These are phyloP conservation scores for Apiospora pterosperma DNA, from an alignment of 2,329 filamentous ascomycete genomes.

Conservation along the genomic window DNA sequence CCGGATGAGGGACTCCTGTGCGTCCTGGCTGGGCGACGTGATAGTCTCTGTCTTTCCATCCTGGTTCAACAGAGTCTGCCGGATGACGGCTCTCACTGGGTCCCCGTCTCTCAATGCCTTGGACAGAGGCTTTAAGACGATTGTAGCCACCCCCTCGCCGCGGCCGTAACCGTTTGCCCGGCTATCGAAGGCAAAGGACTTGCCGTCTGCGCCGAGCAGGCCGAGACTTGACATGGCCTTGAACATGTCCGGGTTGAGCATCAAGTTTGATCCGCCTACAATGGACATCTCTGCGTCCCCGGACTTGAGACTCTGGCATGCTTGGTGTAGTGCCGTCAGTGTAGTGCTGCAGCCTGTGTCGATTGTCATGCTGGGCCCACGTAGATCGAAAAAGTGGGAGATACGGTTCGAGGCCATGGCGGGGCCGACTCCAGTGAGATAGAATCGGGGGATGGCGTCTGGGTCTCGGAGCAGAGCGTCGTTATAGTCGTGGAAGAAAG, in stretches of 20 bases:
- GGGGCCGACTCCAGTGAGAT: neutral
- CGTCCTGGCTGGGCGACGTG: constrained; percentile 12
- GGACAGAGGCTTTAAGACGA: constrained; percentile 46
- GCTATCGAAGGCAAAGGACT: no score
- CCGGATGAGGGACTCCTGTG: constrained; percentile 23
- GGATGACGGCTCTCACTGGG: constrained; percentile 29
- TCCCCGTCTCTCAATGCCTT: constrained; percentile 37
- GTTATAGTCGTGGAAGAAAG: constrained; percentile 10
- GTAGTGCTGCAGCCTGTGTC: neutral
- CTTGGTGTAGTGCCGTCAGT: neutral
- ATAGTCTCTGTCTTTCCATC: constrained; percentile 13
- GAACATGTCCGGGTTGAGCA: neutral
- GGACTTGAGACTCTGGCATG: neutral
- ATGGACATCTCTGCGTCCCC: neutral
- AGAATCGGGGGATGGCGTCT: neutral
- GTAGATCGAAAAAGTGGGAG: neutral
- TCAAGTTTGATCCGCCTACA: neutral
- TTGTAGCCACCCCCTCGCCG: constrained; percentile 43
- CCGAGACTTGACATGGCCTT: neutral
- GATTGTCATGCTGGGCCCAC: neutral
- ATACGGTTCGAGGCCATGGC: neutral
- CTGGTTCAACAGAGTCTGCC: constrained; percentile 14
- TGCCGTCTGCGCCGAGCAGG: no score
- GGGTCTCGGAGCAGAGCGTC: constrained; percentile 6
- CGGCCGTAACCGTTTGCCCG: no score